These are phyloP conservation scores for Hippophae gyantsensis DNA, from an alignment of 306 rosid species.

Conservation along the genomic window DNA sequence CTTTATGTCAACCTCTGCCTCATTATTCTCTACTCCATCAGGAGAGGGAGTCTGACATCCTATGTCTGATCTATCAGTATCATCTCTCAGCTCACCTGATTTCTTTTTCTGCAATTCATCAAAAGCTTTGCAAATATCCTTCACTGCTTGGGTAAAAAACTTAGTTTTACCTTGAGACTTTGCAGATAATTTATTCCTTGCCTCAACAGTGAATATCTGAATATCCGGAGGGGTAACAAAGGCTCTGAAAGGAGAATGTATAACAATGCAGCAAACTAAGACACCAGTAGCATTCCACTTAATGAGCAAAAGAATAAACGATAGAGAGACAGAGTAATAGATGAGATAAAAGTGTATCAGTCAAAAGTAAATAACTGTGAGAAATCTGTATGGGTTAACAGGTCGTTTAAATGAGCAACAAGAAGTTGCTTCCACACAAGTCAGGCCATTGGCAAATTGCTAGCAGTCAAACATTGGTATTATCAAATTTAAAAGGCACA, in stretches of 20 bases:
- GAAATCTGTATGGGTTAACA: too few relatives aligned
- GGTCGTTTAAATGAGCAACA: too few relatives aligned
- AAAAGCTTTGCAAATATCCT: constrained; percentile 77
- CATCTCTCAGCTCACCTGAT: constrained; percentile 46
- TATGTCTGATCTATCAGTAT: constrained; percentile 44
- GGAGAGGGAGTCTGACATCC: constrained; percentile 55
- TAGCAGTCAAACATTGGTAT: too few relatives aligned
- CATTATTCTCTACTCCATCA: constrained; percentile 40
- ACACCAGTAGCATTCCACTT: constrained; percentile 5
- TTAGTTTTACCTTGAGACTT: constrained; percentile 70
- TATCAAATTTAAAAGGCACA: too few relatives aligned
- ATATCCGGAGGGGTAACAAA: constrained; percentile 91
- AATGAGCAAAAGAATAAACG: background rate
- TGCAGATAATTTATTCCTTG: constrained; percentile 54
- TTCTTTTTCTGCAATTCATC: constrained; percentile 60
- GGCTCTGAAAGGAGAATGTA: constrained; percentile 50
- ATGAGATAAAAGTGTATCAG: background rate
- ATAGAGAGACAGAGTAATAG: constrained; percentile 6
- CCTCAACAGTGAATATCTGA: constrained; percentile 70
- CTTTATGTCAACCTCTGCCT: constrained; percentile 35
- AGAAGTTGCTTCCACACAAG: too few relatives aligned
- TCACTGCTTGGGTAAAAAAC: constrained; percentile 77
- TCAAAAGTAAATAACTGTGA: background rate
- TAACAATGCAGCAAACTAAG: constrained; percentile 17
- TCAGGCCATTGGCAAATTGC: too few relatives aligned